These are phyloP conservation scores for Solanum paucissectum DNA, from an alignment of 257 asterid genomes.

Conservation along the genomic window DNA sequence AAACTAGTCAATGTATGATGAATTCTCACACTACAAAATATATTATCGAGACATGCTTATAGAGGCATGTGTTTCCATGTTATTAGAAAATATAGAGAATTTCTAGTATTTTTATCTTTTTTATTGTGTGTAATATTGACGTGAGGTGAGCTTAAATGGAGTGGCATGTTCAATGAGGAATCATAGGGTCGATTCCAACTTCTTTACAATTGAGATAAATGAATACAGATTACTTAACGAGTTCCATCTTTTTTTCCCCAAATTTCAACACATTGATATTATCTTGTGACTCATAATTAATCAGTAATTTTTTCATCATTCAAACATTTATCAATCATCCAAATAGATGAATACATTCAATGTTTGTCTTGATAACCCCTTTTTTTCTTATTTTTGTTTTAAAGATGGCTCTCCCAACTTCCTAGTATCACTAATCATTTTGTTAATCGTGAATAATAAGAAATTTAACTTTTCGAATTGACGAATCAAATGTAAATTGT, in stretches of 20 bases:
- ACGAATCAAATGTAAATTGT: background rate
- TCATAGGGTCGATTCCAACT: background rate
- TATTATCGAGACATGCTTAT: background rate
- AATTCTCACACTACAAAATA: background rate
- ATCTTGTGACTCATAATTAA: background rate
- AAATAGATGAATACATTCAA: background rate
- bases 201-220: background rate
- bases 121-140: background rate
- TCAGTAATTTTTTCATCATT: background rate
- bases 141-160: background rate
- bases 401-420: background rate
- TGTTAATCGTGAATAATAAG: background rate
- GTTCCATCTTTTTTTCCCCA: background rate
- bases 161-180: background rate
- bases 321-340: background rate
- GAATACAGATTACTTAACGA: background rate
- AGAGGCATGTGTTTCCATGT: background rate
- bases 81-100: background rate
- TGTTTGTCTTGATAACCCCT: background rate
- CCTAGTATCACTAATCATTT: background rate
- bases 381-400: background rate
- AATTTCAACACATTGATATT: background rate
- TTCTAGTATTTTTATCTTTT: background rate
- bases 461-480: rapidly evolving
- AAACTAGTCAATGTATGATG: background rate